Base-by-base conservation (phyloP, 2,329 filamentous ascomycete genomes). In the Aspergillus flavus region DNA sequence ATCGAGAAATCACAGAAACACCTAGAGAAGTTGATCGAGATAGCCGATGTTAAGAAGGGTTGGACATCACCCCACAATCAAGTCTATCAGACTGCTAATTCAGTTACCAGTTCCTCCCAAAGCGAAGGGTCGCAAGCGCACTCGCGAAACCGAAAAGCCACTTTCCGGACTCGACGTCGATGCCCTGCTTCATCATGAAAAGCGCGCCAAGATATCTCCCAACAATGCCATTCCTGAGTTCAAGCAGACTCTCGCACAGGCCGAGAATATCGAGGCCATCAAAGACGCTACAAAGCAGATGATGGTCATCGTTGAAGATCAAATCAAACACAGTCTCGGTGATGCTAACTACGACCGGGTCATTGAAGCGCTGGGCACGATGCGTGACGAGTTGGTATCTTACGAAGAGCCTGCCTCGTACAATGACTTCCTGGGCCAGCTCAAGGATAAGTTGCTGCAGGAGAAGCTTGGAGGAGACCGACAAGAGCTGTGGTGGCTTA, bases 121-220 rank as follows among this genome's bases (percentile, higher is more conserved):
- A 76, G 85, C 85, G 46, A 93, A 92, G 76, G 89, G 91, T 41
- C 89, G 88, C 65, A 90, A 90, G 72, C 82, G 84, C 43, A 84
- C 85, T 52, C 86, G 87, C 68, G 89, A 96, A 34, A 79, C 85
- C 0, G 85, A 90, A 63, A 94, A 94, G 71, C 95, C 95, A 0
- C 86, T 97, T 10, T 98, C 94, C 0, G 94, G 94, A 23, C 88
- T 99, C 46, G 91, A 98, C 71, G 86, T 98, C 45, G 91, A 94
- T 64, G 88, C 88, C 5, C 86, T 98, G 2, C 87, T 98, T n/a
- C 85, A 86, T 53, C 80, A 83, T 62, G 82, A 85, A 61, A 86
- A 80, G 50, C 83, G 73, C 23, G 67, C 72, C 52, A 83, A 81
- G 52, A 88, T 91, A 61, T 85, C 87, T 10, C 75, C 85, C 0